Evolutionary conservation across 2,329 filamentous ascomycete species (phyloP), one percentile per base, ranked within the genome.

Genomic region (Stagonosporopsis vannaccii): DNA sequence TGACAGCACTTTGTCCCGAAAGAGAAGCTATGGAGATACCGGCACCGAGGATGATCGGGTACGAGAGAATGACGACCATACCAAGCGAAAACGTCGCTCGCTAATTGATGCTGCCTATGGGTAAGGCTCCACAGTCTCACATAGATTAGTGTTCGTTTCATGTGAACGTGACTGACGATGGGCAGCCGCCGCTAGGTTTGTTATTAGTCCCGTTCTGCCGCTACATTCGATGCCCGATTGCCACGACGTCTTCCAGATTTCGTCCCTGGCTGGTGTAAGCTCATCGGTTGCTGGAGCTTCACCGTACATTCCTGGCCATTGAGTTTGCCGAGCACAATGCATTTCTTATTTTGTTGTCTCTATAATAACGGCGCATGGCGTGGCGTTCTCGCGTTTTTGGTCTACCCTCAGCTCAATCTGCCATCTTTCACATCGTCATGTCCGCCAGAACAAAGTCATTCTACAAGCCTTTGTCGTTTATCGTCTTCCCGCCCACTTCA

Each of bases 11-110:
- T 61, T 70, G 43, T 63, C 66, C 13, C 59, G 75, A 17, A 77
- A 77, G 57, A 68, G 75, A 41, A 75, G 73, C 47, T 74, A 75
- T 36, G 72, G 73, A 35, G 73, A 76, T 32, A 67, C 69, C 6
- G 70, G 75, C 22, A 60, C 70, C 25, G 65, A 69, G 28, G 65
- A 74, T 25, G 70, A 67, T 26, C 62, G 65, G n/a, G 40, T 62
- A 45, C 69, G 67, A 22, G 74, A 75, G 55, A 68, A 72, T n/a
- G 74, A 76, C 20, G 73, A 76, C 35, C 62, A 73, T 30, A 67
- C 68, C 15, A 74, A 70, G 56, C 69, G 74, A 15, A 77, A 77
- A 57, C 62, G 74, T 46, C 70, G 72, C 41, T 68, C 71, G 23
- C 68, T 72, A 51, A 71, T 74, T 8, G 74, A 70, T 54, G 63